These are phyloP conservation scores for Penicillium brevicompactum DNA, from an alignment of 2,329 filamentous ascomycete genomes.

Conservation along the genomic window DNA sequence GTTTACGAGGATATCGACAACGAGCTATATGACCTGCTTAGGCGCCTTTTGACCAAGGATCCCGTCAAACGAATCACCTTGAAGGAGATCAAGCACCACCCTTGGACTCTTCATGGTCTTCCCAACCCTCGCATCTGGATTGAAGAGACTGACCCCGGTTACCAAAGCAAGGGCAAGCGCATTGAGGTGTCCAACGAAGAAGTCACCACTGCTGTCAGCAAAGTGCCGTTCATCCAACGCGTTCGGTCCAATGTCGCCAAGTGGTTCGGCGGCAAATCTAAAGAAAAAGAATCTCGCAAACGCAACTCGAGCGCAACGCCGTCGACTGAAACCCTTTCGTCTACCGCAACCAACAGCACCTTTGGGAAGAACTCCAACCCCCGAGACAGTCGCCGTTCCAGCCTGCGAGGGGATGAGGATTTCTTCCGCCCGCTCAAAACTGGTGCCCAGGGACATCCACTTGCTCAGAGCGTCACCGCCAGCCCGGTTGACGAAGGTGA, in stretches of 20 bases:
- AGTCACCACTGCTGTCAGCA: constrained; percentile 85
- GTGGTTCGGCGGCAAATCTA: constrained; percentile 53
- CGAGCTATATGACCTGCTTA: constrained; percentile 75
- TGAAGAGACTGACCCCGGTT: constrained; percentile 87
- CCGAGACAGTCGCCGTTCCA: constrained; percentile 54
- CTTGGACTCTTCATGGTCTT: constrained; percentile 83
- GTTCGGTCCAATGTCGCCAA: constrained; percentile 76
- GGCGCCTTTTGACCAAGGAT: constrained; percentile 82
- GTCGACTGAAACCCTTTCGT: constrained; percentile 57
- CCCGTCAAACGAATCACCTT: constrained; percentile 85
- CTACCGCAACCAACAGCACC: constrained; percentile 57
- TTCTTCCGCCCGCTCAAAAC: constrained; percentile 54
- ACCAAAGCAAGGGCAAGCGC: constrained; percentile 74
- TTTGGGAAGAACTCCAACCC: constrained; percentile 58
- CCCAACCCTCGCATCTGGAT: constrained; percentile 77
- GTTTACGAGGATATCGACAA: constrained; percentile 85
- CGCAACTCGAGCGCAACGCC: constrained; percentile 55
- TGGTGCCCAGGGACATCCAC: constrained; percentile 63
- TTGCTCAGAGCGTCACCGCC: constrained; percentile 73
- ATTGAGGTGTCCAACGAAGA: constrained; percentile 93
- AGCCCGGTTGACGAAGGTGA: constrained; percentile 59
- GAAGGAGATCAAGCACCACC: constrained; percentile 89
- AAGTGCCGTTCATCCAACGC: constrained; percentile 82
- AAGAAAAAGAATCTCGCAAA: constrained; percentile 47
- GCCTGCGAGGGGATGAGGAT: constrained; percentile 61